Percentiles rank a stretch among this genome's conserved stretches.
Evolutionary conservation across 768 basidiomycete genomes (phyloP).

Genomic region (Lactarius hatsudake): DNA sequence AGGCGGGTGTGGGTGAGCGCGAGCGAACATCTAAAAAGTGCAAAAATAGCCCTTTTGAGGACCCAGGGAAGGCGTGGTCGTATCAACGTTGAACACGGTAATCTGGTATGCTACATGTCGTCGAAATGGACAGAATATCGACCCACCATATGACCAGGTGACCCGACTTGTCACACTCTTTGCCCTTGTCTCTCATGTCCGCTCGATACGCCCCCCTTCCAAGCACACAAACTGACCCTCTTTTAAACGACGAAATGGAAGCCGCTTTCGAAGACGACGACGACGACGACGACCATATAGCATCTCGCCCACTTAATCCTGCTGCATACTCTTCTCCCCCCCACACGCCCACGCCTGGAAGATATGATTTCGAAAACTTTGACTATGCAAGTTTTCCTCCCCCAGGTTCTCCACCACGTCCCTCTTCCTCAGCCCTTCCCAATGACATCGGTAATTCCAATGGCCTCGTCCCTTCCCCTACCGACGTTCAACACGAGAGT

Average conservation of each 20-base stretch:
- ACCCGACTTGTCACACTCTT: neutral
- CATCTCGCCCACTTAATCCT: conserved; percentile 54
- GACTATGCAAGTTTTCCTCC: conserved; percentile 76
- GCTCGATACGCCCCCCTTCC: conserved; percentile 69
- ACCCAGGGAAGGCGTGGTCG: too few species aligned
- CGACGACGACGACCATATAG: conserved; percentile 47
- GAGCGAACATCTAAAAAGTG: too few species aligned
- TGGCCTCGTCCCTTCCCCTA: conserved; percentile 55
- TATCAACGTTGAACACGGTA: too few species aligned
- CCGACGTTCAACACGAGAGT: conserved; percentile 34
- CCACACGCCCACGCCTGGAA: conserved; percentile 32
- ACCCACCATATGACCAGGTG: too few species aligned
- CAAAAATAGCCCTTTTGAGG: too few species aligned
- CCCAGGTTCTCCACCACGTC: conserved; percentile 75
- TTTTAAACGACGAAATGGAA: conserved; percentile 65
- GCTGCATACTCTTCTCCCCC: conserved; percentile 28
- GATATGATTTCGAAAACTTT: conserved; percentile 77
- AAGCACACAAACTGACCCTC: conserved; percentile 49
- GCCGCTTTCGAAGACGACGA: conserved; percentile 83
- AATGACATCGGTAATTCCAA: conserved; percentile 75
- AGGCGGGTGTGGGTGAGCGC: too few species aligned
- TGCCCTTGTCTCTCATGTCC: conserved; percentile 37
- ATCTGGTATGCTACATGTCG: too few species aligned
- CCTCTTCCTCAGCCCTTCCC: conserved; percentile 61
- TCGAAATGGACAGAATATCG: too few species aligned